phyloP scores from a whole-genome alignment of 2,329 filamentous ascomycete species.

The Amauroascus verrucosus region DNA sequence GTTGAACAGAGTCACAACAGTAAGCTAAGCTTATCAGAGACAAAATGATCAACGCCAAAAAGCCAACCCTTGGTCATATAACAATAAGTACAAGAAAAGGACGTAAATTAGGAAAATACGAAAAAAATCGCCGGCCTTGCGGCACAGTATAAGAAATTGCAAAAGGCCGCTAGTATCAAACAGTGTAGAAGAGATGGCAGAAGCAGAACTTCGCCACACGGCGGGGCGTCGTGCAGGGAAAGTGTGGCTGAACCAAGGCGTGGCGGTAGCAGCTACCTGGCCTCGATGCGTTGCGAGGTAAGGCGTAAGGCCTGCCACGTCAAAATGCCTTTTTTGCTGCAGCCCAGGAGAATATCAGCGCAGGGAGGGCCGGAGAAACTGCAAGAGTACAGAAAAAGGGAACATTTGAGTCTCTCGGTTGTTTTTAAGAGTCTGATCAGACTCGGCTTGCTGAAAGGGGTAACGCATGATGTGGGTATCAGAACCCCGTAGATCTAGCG shows the following conservation, averaged over 20 bases:
- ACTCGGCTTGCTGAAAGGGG: background rate
- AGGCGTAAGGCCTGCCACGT: constrained; percentile 5
- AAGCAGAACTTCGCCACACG: constrained; percentile 13
- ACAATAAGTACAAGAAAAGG: background rate
- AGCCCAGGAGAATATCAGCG: constrained; percentile 6
- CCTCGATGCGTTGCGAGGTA: background rate
- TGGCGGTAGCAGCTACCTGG: constrained; percentile 3
- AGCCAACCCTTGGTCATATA: background rate
- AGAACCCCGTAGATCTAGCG: background rate
- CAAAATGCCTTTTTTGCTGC: constrained; percentile 4
- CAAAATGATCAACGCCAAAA: constrained; percentile 5
- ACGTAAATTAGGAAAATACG: background rate
- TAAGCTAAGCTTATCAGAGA: background rate
- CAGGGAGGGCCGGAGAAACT: background rate
- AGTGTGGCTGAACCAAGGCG: constrained; percentile 11
- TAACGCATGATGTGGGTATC: background rate
- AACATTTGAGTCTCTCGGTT: background rate
- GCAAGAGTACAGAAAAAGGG: background rate
- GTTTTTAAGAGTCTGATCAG: background rate
- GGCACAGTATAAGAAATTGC: background rate
- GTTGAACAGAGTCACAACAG: background rate
- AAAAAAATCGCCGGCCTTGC: background rate
- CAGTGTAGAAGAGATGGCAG: too few relatives aligned
- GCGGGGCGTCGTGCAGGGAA: constrained; percentile 11
- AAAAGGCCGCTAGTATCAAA: background rate